Evolutionary conservation across 2,329 filamentous ascomycete genomes (phyloP), one percentile per base, ranked within the genome.

Genomic region (Fusarium penzigii): DNA sequence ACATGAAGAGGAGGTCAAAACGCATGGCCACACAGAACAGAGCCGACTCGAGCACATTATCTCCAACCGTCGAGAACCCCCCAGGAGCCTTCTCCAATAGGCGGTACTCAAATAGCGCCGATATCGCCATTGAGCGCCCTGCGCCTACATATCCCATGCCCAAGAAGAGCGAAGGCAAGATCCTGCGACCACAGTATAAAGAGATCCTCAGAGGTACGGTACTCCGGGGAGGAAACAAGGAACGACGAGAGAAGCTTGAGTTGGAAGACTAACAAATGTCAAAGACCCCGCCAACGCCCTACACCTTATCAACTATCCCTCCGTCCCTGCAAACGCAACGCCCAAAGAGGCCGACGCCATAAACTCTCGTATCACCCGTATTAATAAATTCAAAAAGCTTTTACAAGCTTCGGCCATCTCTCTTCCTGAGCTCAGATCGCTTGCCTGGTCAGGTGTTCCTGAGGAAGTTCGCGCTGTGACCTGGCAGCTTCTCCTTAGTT

Each of bases 381-480:
- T 99, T 70, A 97, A 99, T 75, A 97, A 97, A 69, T 99, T 99
- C 76, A 99, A 99, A 73, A 89, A 88, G 64, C 90, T 99, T 47
- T 79, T 99, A 7, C 94, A 99, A 74, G 85, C 93, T 17, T 96
- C 90, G 39, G 92, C 90, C 1, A 94, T 99, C 63, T 87, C 91
- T 2, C 75, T 97, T 3, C 78, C 88, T 16, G 93, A 97, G 48
- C 79, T 99, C 20, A 84, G 94, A 57, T 81, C 91, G 52, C 79
- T 92, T 32, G 92, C 94, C 29, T 99, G 95, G 94, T 94, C 92
- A 47, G 94, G 94, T 12, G 83, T 97, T 36, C 95, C 94, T 0
- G 88, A 91, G 64, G 95, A 99, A 75, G 92, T 99, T 16, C 90
- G 95, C 50, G 91, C 94, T 46, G 97, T 99, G 88, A 94, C 93